Base-by-base conservation (phyloP, 139 green algal genomes). In the Haematococcus sp. region DNA sequence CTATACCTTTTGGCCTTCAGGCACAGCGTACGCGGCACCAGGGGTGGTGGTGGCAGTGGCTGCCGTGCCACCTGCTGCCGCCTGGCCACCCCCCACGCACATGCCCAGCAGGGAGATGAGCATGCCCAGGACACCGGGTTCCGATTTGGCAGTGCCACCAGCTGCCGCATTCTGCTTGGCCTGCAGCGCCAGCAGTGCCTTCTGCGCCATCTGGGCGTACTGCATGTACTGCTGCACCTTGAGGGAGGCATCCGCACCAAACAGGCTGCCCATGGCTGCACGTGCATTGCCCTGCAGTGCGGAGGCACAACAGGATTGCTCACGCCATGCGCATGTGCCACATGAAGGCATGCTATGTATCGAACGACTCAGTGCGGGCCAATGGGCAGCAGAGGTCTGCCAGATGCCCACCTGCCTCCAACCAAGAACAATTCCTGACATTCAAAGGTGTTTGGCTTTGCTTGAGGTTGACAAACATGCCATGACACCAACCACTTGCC, bases 211-310 rank as follows among this genome's bases (percentile, higher is more conserved):
- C 66, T 49, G 15, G 3, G 44, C 44, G n/a, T 55, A 52, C 46
- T 76, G 56, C 40, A 77, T 67, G 63, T 76, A 75, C 33, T 78
- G 33, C 44, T 66, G 52, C 17, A 73, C 44, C 52, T 78, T 76
- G 54, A n/a, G 23, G 23, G 64, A 73, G 32, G 64, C 23, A 44
- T 81, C 79, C 11, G 56, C 74, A 1, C 74, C 79, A 55, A 80
- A 80, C 11, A 76, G 31, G n/a, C 28, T 44, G 5, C 70, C 64
- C 55, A 82, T 68, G 33, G 40, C 32, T 23, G 27, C 35, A 23
- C 71, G 76, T 40, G 71, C 49, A 51, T 64, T 71, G 68, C 73
- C 15, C 27, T 74, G 33, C n/a, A n/a, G 52, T 74, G 17, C 20
- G 74, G 54, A 19, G 20, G 55, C 17, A 2, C 16, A 25, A 54